These are phyloP conservation scores for Eleusine coracana DNA, from an alignment of 176 grass and related monocot species.

Conservation along the genomic window DNA sequence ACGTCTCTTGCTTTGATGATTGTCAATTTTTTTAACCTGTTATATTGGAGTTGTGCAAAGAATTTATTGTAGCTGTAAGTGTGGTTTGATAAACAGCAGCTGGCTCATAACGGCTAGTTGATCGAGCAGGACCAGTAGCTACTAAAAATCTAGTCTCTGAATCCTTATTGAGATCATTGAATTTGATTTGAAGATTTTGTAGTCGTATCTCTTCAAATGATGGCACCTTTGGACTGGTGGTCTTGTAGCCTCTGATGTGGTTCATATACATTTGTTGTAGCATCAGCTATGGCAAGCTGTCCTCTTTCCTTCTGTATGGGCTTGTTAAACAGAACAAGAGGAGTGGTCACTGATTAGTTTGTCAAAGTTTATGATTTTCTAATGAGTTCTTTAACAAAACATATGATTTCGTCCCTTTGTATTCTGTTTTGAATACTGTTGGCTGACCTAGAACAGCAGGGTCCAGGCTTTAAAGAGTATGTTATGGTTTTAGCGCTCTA, in stretches of 20 bases:
- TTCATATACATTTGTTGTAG: not conserved
- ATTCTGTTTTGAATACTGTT: constrained; percentile 2
- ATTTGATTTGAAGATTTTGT: too few relatives aligned
- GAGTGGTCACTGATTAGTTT: too few relatives aligned
- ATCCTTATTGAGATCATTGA: too few relatives aligned
- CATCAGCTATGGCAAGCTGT: not conserved
- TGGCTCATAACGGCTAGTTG: not conserved
- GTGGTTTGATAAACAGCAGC: constrained; percentile 30
- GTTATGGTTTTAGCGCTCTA: not conserved
- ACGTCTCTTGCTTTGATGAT: constrained; percentile 5
- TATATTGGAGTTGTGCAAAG: constrained; percentile 4
- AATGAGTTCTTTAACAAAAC: not conserved
- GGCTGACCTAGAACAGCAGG: not conserved
- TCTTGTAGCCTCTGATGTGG: not conserved
- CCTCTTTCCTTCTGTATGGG: not conserved
- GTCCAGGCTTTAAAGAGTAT: not conserved
- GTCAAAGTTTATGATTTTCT: not conserved
- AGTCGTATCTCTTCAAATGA: not conserved
- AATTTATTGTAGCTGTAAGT: constrained; percentile 6
- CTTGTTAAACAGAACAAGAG: not conserved
- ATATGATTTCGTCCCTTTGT: not conserved
- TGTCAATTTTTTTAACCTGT: not conserved
- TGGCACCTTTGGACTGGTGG: not conserved
- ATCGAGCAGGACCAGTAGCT: not conserved
- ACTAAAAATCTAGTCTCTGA: not conserved